Evolutionary conservation across 305 asterid genomes (phyloP).

Genomic region (Fraxinus paxiana): DNA sequence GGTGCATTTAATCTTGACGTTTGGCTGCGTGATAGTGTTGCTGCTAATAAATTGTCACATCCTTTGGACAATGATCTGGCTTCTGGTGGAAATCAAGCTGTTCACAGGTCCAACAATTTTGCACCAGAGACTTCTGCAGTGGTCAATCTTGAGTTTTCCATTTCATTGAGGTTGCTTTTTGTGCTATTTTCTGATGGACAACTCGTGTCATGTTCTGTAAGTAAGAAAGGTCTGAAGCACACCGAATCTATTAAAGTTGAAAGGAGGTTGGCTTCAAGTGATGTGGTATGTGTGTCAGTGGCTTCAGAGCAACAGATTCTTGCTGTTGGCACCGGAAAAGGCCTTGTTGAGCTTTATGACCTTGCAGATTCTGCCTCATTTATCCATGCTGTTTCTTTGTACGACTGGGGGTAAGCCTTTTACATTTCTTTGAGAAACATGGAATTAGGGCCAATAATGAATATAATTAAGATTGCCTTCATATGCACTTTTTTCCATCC

Average conservation of each 20-base stretch:
- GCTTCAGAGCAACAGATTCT: constrained; percentile 93
- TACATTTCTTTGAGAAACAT: constrained; percentile 22
- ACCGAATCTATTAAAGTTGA: constrained; percentile 64
- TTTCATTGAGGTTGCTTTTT: constrained; percentile 56
- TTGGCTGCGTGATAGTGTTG: constrained; percentile 41
- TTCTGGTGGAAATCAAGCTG: constrained; percentile 43
- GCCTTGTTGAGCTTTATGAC: constrained; percentile 81
- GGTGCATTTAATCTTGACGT: constrained; percentile 63
- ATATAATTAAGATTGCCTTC: constrained; percentile 10
- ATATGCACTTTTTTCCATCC: constrained; percentile 18
- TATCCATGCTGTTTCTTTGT: constrained; percentile 75
- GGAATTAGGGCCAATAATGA: constrained; percentile 18
- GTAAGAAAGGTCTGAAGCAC: constrained; percentile 83
- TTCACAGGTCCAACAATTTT: constrained; percentile 34
- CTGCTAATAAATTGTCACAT: constrained; percentile 41
- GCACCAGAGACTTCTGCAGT: constrained; percentile 48
- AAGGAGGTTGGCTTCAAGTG: constrained; percentile 64
- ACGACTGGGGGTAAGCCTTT: constrained; percentile 92
- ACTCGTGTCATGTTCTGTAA: constrained; percentile 70
- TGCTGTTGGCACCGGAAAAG: constrained; percentile 88
- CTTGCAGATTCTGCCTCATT: constrained; percentile 71
- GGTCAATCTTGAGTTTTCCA: constrained; percentile 67
- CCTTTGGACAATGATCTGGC: constrained; percentile 57
- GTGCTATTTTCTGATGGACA: constrained; percentile 82
- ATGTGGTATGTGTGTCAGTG: constrained; percentile 77